Evolutionary conservation across 2,329 filamentous ascomycete genomes (phyloP), one percentile per base, ranked within the genome.

Genomic region (Neophaeococcomyces aloes): DNA sequence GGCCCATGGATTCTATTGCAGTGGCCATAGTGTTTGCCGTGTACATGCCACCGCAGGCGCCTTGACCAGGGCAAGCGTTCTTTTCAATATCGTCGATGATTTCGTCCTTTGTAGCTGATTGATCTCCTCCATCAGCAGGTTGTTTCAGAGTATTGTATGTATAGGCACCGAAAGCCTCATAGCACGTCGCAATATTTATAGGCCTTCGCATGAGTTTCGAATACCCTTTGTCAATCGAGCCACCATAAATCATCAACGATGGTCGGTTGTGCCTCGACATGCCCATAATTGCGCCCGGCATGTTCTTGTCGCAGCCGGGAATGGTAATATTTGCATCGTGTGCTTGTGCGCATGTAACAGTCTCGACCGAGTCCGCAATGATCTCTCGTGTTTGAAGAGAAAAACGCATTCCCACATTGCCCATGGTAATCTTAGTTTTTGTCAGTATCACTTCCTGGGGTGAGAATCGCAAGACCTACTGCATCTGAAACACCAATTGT

Each of bases 351-450:
- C 83, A 89, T 1, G 87, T 95, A 30, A 94, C 84, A 1, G 85
- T 88, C 67, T 96, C 89, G 57, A 95, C 87, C 54, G 81, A 88
- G 65, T 96, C 88, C 51, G 88, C 88, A 53, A 96, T 95, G 52
- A 95, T 79, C 59, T 96, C 88, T 47, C 88, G 76, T 1, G 83
- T 85, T 60, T 94, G 88, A 4, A 95, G 75, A 18, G 86, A 94
- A 67, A 87, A 95, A 43, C 89, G 75, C 89, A 95, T 95, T 51
- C 88, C 85, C 83, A 83, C 42, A 29, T 53, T 52, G 14, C 89
- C 88, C 88, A 95, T 95, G 2, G 89, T 94, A 58, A 95, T 94
- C 38, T 81, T n/a, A n/a, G n/a, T n/a, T n/a, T n/a, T n/a, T n/a
- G n/a, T n/a, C n/a, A n/a, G n/a, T n/a, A n/a, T n/a, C n/a, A n/a